Base-by-base conservation (phyloP, 306 rosid species). In the Cajanus cajan region DNA sequence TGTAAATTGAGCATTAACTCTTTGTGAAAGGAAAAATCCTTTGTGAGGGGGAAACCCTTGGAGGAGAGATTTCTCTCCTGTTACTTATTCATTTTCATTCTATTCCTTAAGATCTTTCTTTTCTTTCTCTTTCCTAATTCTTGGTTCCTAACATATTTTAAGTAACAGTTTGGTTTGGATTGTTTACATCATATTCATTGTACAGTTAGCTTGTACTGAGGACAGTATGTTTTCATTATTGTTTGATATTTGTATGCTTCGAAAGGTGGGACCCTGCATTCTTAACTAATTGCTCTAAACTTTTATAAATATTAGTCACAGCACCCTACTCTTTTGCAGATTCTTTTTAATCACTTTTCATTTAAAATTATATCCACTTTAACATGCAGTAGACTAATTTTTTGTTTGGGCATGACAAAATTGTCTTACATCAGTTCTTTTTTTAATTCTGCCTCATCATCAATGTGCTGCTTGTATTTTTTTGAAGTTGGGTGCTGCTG, bases 401-500 rank as follows among this genome's bases (percentile, higher is more conserved):
- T 58, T 22, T 16, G 36, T 62, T 62, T 45, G 37, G 31, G 55
- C 67, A 39, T 76, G 15, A 8, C 50, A 19, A 10, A 54, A 0
- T 71, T 33, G 69, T 43, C 19, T 51, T 44, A 28, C 41, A 34
- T 13, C 39, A 24, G 10, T 28, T 19, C 62, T 24, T 36, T 47
- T 48, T n/a, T 40, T 13, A 13, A 4, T 34, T 66, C 4, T 28
- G n/a, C 59, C 25, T 76, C 6, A 40, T 68, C 55, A 16, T 72
- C 51, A 24, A 57, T 72, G 58, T 66, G 28, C 59, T 79, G 50
- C 33, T 19, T 11, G 13, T 68, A 13, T 36, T 21, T 63, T 78
- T 78, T 84, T 86, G 66, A 83, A 95, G 98, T 83, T 91, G 88
- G 99, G 99, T 86, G 99, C 99, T 82, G 93, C 90, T 77, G 96